Conservation (phyloP, 768 basidiomycete genomes). For the Gloeostereum incarnatum region DNA sequence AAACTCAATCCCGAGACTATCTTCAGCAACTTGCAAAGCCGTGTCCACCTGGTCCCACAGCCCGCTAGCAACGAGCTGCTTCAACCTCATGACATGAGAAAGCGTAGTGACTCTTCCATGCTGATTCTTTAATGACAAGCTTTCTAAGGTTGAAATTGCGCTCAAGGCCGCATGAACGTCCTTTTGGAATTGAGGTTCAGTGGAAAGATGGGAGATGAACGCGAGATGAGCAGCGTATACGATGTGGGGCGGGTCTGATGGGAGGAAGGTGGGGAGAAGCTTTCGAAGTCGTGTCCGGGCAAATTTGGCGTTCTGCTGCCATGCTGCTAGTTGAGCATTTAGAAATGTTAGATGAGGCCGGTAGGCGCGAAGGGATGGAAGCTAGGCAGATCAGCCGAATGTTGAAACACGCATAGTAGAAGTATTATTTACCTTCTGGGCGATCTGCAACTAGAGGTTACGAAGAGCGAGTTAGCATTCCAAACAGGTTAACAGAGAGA, state of each 20-base stretch:
- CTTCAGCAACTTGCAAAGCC: slow-evolving; percentile 41
- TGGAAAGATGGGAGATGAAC: slow-evolving; percentile 37
- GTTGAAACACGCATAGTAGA: neutral
- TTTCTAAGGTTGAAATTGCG: slow-evolving; percentile 22
- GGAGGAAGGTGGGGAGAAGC: slow-evolving; percentile 35
- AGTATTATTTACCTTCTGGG: slow-evolving; percentile 43
- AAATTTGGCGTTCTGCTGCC: slow-evolving; percentile 48
- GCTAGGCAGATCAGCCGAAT: slow-evolving; percentile 24
- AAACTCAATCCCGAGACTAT: slow-evolving; percentile 31
- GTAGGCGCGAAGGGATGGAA: slow-evolving; percentile 55
- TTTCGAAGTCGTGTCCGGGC: slow-evolving; percentile 51
- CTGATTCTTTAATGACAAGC: slow-evolving; percentile 16
- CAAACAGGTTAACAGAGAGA: no score
- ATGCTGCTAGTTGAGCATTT: slow-evolving; percentile 46
- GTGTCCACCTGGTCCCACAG: slow-evolving; percentile 43
- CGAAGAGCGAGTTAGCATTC: no score
- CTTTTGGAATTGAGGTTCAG: no score
- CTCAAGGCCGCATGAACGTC: slow-evolving; percentile 20
- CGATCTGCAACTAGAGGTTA: slow-evolving; percentile 33
- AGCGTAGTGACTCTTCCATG: slow-evolving; percentile 40
- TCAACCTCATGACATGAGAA: slow-evolving; percentile 45
- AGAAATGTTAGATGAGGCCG: slow-evolving; percentile 51
- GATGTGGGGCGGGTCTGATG: slow-evolving; percentile 41
- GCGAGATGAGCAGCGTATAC: slow-evolving; percentile 49
- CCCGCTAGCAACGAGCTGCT: slow-evolving; percentile 42